Evolutionary conservation across 1,284 basidiomycete species (phyloP), one percentile per base, ranked within the genome.

Genomic region (Cutaneotrichosporon cavernicola): DNA sequence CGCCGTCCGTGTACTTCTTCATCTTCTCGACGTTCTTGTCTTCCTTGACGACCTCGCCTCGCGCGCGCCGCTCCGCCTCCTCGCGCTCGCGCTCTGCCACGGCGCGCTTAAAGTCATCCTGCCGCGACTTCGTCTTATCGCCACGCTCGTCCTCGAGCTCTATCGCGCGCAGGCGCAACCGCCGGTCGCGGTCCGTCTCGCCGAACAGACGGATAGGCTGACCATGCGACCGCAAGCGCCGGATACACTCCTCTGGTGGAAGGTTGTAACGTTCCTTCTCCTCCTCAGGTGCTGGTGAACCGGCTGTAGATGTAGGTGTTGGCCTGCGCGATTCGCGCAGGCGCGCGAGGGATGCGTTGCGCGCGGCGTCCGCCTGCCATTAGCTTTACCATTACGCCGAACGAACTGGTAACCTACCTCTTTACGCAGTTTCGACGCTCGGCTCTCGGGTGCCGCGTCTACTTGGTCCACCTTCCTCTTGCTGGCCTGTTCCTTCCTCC

Each of bases 161-260:
- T 16, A 99, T 82, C 0, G 96, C 94, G 62, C 96, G 87, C 30
- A 99, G 81, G 18, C 97, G 88, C 30, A 98, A 81, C 47, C 94
- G 84, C 10, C 96, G 85, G 56, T 98, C 97, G 80, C 92, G 92
- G 82, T 99, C 96, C 0, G 89, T 87, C 79, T 99, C 97, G 50
- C 89, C 97, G 75, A 99, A 99, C 2, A 99, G 83, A 10, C 93
- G 87, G 67, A 99, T 91, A 2, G 97, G 97, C 76, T 99, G 92
- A 31, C 91, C 92, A 76, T 96, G 96, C 31, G 86, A 84, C 43
- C 97, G 88, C 31, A 99, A 85, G 14, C 97, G 87, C 8, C 90
- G 88, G 60, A 95, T 84, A 31, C 91, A 92, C 75, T 99, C 97
- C 65, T 94, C 90, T 64, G 93, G 91, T 2, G 95, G 92, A 58